phyloP scores from a whole-genome alignment of 192 early-diverging fungal genomes.

The Funneliformis geosporum region DNA sequence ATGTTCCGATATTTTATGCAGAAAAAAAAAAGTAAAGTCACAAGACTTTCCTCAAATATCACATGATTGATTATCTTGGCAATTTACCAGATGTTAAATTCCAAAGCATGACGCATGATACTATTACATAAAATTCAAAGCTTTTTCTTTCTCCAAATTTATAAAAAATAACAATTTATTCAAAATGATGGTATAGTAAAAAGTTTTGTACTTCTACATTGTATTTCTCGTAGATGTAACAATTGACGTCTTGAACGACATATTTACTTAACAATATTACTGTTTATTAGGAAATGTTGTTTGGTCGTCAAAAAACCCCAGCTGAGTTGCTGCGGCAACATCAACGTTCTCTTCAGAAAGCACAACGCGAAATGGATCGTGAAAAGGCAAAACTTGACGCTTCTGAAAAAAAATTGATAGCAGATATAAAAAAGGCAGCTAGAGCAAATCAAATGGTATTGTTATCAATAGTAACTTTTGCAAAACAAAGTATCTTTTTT shows the following conservation, averaged over 20 bases:
- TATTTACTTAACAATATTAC: not conserved
- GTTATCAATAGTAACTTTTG: not conserved
- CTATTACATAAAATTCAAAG: not conserved
- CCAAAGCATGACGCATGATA: not conserved
- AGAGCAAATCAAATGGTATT: slow-evolving; percentile 88
- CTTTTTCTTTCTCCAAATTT: not conserved
- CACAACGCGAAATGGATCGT: slow-evolving; percentile 90
- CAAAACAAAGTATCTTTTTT: not conserved
- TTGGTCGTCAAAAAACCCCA: slow-evolving; percentile 81
- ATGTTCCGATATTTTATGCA: not conserved
- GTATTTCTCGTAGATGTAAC: not conserved
- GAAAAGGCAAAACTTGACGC: slow-evolving; percentile 86
- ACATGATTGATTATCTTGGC: not conserved
- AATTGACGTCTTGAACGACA: not conserved
- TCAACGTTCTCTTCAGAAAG: slow-evolving; percentile 82
- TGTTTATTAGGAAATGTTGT: slow-evolving; percentile 58
- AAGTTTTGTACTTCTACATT: not conserved
- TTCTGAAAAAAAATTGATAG: slow-evolving; percentile 94
- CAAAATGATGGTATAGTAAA: slow-evolving; percentile 12
- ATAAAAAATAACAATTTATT: not conserved
- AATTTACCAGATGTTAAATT: not conserved
- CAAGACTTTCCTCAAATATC: not conserved
- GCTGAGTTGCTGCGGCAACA: slow-evolving; percentile 91
- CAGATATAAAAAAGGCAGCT: slow-evolving; percentile 90
- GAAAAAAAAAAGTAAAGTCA: not conserved